These are phyloP conservation scores for Ogataea allantospora DNA, from an alignment of 805 yeast genomes.

Conservation along the genomic window DNA sequence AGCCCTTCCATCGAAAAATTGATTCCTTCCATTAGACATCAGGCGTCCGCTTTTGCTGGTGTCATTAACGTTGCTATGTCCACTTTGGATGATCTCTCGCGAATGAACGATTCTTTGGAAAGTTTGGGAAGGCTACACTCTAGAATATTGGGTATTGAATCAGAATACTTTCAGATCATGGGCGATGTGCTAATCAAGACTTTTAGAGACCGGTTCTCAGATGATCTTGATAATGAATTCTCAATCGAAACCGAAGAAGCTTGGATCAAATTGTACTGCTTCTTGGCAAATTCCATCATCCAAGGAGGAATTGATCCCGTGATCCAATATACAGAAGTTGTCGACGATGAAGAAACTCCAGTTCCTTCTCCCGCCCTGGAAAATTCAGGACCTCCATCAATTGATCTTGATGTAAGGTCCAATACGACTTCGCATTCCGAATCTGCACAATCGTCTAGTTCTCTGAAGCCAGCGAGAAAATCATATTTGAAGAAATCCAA, in stretches of 20 bases:
- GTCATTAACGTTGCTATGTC: slow-evolving; percentile 66
- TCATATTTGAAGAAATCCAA: slow-evolving; percentile 3
- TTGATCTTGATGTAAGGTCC: not conserved
- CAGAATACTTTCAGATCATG: slow-evolving; percentile 66
- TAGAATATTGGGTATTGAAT: slow-evolving; percentile 70
- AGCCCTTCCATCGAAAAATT: slow-evolving; percentile 58
- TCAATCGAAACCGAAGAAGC: slow-evolving; percentile 61
- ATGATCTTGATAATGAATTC: slow-evolving; percentile 37
- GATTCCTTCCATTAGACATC: slow-evolving; percentile 76
- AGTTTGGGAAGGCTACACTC: slow-evolving; percentile 74
- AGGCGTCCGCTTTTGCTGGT: slow-evolving; percentile 78
- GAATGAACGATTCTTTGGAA: slow-evolving; percentile 56
- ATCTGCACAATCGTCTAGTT: not conserved
- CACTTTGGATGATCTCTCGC: slow-evolving; percentile 57
- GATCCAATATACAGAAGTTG: slow-evolving; percentile 25
- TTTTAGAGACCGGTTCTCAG: slow-evolving; percentile 56
- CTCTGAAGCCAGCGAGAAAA: not conserved
- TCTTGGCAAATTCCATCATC: slow-evolving; percentile 63
- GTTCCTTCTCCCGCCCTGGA: slow-evolving; percentile 2
- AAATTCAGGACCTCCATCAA: not conserved
- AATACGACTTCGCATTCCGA: slow-evolving; percentile 2
- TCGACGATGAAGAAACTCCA: not conserved
- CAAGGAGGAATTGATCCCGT: slow-evolving; percentile 59
- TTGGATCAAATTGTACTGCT: slow-evolving; percentile 70
- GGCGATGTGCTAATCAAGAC: slow-evolving; percentile 71